Percentiles rank a stretch among this genome's conserved stretches.
Evolutionary conservation across 331 rosid species (phyloP).

Genomic region (Phaseolus coccineus): DNA sequence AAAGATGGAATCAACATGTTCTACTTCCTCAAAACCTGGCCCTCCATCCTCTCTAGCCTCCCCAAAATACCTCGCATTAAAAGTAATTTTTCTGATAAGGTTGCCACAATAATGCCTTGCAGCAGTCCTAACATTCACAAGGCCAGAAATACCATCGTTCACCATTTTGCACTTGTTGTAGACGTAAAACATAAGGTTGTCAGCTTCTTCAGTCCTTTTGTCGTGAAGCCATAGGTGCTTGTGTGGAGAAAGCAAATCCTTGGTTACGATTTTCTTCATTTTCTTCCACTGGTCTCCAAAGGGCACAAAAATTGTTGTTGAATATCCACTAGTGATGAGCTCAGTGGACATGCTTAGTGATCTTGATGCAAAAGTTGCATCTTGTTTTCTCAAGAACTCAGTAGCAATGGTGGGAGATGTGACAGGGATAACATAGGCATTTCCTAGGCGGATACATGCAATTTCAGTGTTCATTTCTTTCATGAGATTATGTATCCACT

Average conservation of each 20-base stretch:
- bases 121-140: slow-evolving; percentile 35
- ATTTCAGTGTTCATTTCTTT: slow-evolving; percentile 47
- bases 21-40: slow-evolving; percentile 21
- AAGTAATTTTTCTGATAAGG: slow-evolving; percentile 28
- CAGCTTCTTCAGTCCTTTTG: slow-evolving; percentile 28
- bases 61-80: slow-evolving; percentile 14
- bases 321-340: slow-evolving; percentile 16
- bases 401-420: slow-evolving; percentile 39
- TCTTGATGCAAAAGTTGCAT: slow-evolving; percentile 35
- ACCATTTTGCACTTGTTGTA: slow-evolving; percentile 10
- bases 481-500: slow-evolving; percentile 52
- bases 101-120: slow-evolving; percentile 29
- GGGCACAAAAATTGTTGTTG: slow-evolving; percentile 1
- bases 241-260: slow-evolving; percentile 17
- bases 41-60: slow-evolving; percentile 12
- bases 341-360: slow-evolving; percentile 23
- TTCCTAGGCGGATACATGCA: slow-evolving; percentile 47
- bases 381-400: slow-evolving; percentile 46
- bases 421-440: slow-evolving; percentile 36
- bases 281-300: slow-evolving; percentile 58
- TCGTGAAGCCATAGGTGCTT: slow-evolving; percentile 38
- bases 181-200: slow-evolving; percentile 33
- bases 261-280: slow-evolving; percentile 48
- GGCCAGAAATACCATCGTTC: not conserved
- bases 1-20: slow-evolving; percentile 18